Conservation (phyloP, 108 stramenopile genomes). For the Fistulifera solaris region DNA sequence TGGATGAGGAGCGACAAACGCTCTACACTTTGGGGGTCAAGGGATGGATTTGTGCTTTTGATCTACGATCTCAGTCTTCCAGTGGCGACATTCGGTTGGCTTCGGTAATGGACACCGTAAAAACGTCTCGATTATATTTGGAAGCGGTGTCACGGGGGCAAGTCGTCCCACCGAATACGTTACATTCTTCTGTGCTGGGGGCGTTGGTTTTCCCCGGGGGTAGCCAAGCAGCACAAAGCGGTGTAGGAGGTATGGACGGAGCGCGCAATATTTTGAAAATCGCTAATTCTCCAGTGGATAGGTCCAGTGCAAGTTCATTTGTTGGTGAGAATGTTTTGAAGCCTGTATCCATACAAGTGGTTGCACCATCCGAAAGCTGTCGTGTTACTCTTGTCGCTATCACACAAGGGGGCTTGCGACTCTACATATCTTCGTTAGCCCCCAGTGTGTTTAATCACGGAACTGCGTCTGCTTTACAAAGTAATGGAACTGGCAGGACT, state of each 20-base stretch:
- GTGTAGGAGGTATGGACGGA: slow-evolving; percentile 86
- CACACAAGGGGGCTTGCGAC: slow-evolving; percentile 69
- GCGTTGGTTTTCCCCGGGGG: slow-evolving; percentile 65
- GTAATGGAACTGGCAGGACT: no score
- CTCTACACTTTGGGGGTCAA: slow-evolving; percentile 65
- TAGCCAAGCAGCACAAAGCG: slow-evolving; percentile 59
- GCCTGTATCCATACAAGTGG: slow-evolving; percentile 68
- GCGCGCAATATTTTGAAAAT: slow-evolving; percentile 61
- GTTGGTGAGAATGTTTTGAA: slow-evolving; percentile 16
- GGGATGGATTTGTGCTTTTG: slow-evolving; percentile 74
- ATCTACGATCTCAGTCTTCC: slow-evolving; percentile 28
- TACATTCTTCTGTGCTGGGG: slow-evolving; percentile 25
- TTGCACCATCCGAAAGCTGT: slow-evolving; percentile 51
- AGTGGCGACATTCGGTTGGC: slow-evolving; percentile 22
- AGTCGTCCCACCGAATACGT: slow-evolving; percentile 49
- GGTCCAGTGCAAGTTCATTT: neutral
- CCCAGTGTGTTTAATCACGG: slow-evolving; percentile 19
- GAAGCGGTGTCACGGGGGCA: slow-evolving; percentile 57
- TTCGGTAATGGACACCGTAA: slow-evolving; percentile 44
- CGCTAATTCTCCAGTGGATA: slow-evolving; percentile 32
- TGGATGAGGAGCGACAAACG: slow-evolving; percentile 57
- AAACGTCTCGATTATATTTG: slow-evolving; percentile 63
- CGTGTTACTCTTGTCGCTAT: slow-evolving; percentile 68
- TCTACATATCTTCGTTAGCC: slow-evolving; percentile 57
- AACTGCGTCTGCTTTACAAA: neutral